Evolutionary conservation across 2,329 filamentous ascomycete genomes (phyloP), one percentile per base, ranked within the genome.

Genomic region (Neonectria neomacrospora): DNA sequence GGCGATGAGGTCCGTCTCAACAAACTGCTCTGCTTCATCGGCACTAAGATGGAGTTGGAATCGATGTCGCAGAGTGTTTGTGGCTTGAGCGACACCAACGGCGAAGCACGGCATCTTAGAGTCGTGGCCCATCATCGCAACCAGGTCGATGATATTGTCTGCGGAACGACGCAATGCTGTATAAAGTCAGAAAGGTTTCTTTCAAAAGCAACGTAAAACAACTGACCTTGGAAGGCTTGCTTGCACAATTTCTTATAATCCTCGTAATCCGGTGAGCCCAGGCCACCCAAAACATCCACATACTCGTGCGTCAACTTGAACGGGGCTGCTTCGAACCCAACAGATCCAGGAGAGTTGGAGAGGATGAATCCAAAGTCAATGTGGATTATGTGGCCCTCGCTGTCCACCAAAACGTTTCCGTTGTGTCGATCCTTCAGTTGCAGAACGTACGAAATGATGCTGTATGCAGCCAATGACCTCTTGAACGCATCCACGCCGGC

Each of bases 331-430:
- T 96, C 92, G 72, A 96, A 96, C 2, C 91, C 92, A 74, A 96
- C 92, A 9, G 89, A 91, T 0, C 92, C 92, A 0, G 92, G 92
- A 1, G 91, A 94, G 77, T 96, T 96, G 50, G 91, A 94, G 34
- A 96, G 83, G 91, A 96, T 95, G 76, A 96, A 96, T 58, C 92
- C 92, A 77, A 96, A 96, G 78, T 96, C 92, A 65, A 96, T 96
- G 75, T 96, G 92, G 64, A 96, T 89, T 60, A 95, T 94, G 75
- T 96, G 92, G 10, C 92, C 92, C 76, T 93, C 90, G 72, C 91
- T 93, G 77, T 95, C 92, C 72, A 96, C 91, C 63, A 96, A 85
- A 14, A 96, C 91, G 73, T 96, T 96, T 58, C 92, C 92, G 74
- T 96, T 96, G 76, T 96, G 92, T 12, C 92, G 86, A 74, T 96